phyloP scores from a whole-genome alignment of 176 grass and related monocot genomes.

The Eleusine coracana region DNA sequence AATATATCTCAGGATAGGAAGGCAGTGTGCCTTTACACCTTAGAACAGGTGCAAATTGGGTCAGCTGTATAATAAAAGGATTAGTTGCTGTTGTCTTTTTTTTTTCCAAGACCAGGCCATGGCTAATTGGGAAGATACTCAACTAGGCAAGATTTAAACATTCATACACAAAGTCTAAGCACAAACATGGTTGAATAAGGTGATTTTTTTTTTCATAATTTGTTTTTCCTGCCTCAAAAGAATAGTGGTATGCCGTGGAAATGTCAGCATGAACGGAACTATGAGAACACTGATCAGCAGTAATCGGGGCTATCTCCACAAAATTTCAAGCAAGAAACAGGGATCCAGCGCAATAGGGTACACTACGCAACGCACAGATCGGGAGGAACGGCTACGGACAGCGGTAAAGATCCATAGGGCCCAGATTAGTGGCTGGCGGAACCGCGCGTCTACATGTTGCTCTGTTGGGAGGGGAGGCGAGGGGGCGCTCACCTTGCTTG shows the following conservation, averaged over 20 bases:
- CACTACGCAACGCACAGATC: neutral
- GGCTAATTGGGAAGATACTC: neutral
- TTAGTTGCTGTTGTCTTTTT: too few relatives aligned
- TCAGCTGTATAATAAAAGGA: too few relatives aligned
- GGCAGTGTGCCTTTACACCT: too few relatives aligned
- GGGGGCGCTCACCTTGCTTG: conserved; percentile 28
- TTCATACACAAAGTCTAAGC: neutral
- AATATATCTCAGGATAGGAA: too few relatives aligned
- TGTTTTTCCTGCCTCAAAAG: too few relatives aligned
- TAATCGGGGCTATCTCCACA: neutral
- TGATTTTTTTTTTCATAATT: neutral
- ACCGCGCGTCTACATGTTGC: neutral
- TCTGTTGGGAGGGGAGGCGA: neutral
- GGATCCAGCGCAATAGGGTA: neutral
- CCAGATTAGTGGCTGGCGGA: neutral
- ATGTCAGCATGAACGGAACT: too few relatives aligned
- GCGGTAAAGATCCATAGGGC: neutral
- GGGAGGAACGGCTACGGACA: neutral
- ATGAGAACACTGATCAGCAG: too few relatives aligned
- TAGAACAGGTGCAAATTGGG: too few relatives aligned
- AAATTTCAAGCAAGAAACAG: neutral
- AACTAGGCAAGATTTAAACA: neutral
- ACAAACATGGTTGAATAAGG: neutral
- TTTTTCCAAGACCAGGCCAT: too few relatives aligned
- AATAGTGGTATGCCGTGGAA: too few relatives aligned